A percentile compares a stretch with the other conserved stretches of the same genome.
Conservation (phyloP, 441 rosid genomes). For the Dalechampia spathulata region DNA sequence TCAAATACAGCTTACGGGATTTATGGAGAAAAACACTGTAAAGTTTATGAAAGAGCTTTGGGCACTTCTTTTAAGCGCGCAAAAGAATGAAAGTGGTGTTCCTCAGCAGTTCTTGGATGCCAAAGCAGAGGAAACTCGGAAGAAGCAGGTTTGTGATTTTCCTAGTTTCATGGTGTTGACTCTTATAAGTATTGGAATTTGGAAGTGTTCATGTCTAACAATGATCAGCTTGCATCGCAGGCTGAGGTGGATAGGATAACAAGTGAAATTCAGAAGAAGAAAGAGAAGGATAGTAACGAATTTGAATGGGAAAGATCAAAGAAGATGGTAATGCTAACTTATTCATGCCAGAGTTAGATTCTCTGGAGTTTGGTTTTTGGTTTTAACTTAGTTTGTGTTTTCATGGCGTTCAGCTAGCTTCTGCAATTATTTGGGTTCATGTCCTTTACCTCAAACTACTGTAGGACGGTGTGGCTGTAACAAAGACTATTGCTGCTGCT, state of each 20-base stretch:
- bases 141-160: slow-evolving; percentile 49
- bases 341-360: slow-evolving; percentile 64
- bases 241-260: slow-evolving; percentile 53
- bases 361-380: slow-evolving; percentile 32
- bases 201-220: slow-evolving; percentile 6
- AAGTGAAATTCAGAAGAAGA: slow-evolving; percentile 59
- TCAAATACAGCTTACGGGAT: slow-evolving; percentile 87
- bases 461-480: slow-evolving; percentile 77
- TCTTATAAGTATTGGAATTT: not conserved
- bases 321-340: slow-evolving; percentile 74
- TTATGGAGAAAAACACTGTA: slow-evolving; percentile 95
- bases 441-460: slow-evolving; percentile 99
- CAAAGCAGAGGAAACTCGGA: slow-evolving; percentile 69
- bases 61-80: slow-evolving; percentile 89
- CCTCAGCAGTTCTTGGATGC: slow-evolving; percentile 95
- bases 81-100: slow-evolving; percentile 80
- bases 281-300: slow-evolving; percentile 57
- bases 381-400: slow-evolving; percentile 79
- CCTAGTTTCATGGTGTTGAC: not conserved
- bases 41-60: slow-evolving; percentile 99
- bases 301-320: slow-evolving; percentile 38
- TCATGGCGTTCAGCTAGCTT: slow-evolving; percentile 93
- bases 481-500: slow-evolving; percentile 35
- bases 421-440: slow-evolving; percentile 99
- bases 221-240: slow-evolving; percentile 31